Base-by-base conservation (phyloP, 2,329 filamentous ascomycete species). In the Pseudomassariella vexata region DNA sequence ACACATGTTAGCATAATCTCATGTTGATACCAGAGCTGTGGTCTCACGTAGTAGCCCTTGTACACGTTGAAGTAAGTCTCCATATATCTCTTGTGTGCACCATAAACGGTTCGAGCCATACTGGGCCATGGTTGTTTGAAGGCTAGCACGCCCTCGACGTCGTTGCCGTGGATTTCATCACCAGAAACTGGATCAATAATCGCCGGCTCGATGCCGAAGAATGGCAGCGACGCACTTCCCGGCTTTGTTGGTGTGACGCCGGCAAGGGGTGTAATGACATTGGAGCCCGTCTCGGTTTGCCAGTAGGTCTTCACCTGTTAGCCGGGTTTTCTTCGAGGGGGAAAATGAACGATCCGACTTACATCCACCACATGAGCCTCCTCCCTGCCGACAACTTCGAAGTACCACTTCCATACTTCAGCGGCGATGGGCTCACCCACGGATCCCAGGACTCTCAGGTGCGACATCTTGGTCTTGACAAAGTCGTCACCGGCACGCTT, bases 351-450 rank as follows among this genome's bases (percentile, higher is more conserved):
- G 14, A 14, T 7, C 24, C 28, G 33, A 76, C 87, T 75, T 69
- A 94, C 88, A 59, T 98, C 92, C 34, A 95, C 82, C 59, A 98
- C 73, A 55, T 98, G 92, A 29, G 86, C 83, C 60, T 94, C 82
- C 62, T 90, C 82, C 72, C 88, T 94, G 53, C 92, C 92, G 32
- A 98, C 88, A 47, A 84, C 75, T 62, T 96, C 88, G 58, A 88
- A 90, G 66, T 96, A 98, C 92, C 92, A 98, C 67, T 96, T 96
- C 92, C 92, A 98, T 38, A 98, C 85, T 62, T 98, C 92, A 15
- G 90, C 86, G 12, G 92, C 90, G 51, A 98, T 98, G 23, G 92
- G 92, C 68, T 98, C 92, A 47, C 92, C 92, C 37, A 98, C 92
- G 12, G 90, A 95, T 38, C 90, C 92, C 14, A 98, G 70, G 5